Evolutionary conservation across 169 alveolate genomes (phyloP).

Genomic region (Eimeria sp.): DNA sequence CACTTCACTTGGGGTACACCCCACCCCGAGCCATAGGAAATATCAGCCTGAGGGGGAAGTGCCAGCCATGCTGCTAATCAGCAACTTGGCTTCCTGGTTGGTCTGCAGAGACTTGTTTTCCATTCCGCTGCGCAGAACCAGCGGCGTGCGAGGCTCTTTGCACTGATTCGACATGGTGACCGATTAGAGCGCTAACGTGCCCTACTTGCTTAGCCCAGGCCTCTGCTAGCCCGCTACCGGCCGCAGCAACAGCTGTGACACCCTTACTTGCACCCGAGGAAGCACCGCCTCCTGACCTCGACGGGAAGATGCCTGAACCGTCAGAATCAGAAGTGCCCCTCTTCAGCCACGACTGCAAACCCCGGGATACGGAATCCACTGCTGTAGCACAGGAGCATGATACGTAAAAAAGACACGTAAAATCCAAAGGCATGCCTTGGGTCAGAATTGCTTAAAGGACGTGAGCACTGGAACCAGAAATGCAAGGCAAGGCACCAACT

Average conservation of each 20-base stretch:
- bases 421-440: not conserved
- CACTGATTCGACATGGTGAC: conserved; percentile 73
- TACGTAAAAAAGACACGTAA: not conserved
- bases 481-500: not conserved
- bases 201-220: conserved; percentile 75
- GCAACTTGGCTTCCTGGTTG: conserved; percentile 29
- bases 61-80: not conserved
- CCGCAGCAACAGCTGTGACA: conserved; percentile 47
- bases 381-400: not conserved
- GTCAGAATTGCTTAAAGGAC: no score
- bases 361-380: conserved; percentile 74
- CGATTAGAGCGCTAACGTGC: conserved; percentile 66
- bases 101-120: not conserved
- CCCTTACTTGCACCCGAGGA: conserved; percentile 53
- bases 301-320: conserved; percentile 12
- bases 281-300: conserved; percentile 11
- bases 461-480: no score
- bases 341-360: conserved; percentile 73
- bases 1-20: not conserved
- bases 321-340: conserved; percentile 53
- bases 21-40: not conserved
- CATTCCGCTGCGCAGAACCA: conserved; percentile 14
- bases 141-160: conserved; percentile 61
- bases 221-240: conserved; percentile 74
- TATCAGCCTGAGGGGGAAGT: not conserved